These are phyloP conservation scores for Bacidia rubella DNA, from an alignment of 495 filamentous ascomycete species.

Conservation along the genomic window DNA sequence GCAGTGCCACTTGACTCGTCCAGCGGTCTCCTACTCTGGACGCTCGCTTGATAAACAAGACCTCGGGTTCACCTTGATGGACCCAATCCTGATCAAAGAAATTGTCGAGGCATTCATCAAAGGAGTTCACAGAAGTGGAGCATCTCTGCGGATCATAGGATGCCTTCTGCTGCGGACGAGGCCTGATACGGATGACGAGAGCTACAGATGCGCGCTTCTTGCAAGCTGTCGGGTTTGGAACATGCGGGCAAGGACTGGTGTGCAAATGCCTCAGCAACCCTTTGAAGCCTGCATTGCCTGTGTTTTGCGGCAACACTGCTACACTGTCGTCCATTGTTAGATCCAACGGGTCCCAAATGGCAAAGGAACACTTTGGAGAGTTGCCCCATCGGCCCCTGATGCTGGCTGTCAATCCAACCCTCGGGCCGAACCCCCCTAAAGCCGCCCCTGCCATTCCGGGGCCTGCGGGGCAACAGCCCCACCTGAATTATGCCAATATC, in stretches of 20 bases:
- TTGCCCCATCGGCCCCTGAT: no score
- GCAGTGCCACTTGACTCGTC: constrained; percentile 63
- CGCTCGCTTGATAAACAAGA: constrained; percentile 66
- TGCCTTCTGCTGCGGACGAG: constrained; percentile 44
- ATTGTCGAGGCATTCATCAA: constrained; percentile 33
- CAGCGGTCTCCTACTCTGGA: constrained; percentile 59
- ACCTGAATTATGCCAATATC: no score
- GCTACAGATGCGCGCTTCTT: constrained; percentile 62
- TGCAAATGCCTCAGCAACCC: constrained; percentile 27
- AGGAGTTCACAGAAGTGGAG: constrained; percentile 22
- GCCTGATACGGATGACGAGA: constrained; percentile 54
- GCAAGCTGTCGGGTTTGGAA: constrained; percentile 47
- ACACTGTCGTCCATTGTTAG: neutral
- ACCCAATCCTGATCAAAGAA: constrained; percentile 66
- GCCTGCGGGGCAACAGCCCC: no score
- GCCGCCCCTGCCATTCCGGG: no score
- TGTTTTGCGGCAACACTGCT: neutral
- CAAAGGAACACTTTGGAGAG: no score
- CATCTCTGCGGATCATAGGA: constrained; percentile 18
- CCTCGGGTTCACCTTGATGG: constrained; percentile 57
- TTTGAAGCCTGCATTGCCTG: constrained; percentile 1
- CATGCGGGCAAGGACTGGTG: constrained; percentile 44
- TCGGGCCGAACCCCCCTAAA: no score
- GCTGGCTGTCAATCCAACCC: no score
- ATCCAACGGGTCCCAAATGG: no score